Conservation (phyloP, 2,329 filamentous ascomycete species). For the Diaporthe batatas region DNA sequence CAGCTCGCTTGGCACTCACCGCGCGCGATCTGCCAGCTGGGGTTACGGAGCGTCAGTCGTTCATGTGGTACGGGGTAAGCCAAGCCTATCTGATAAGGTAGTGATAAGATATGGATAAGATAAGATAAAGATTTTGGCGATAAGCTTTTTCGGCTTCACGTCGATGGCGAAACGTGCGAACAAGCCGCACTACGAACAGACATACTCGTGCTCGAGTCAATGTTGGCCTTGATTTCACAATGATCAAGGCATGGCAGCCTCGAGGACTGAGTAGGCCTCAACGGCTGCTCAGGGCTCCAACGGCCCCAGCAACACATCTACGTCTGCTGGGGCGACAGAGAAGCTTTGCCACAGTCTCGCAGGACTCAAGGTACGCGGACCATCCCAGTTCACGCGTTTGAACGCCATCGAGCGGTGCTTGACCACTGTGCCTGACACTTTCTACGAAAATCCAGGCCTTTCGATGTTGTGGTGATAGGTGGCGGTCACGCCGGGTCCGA, state of each 20-base stretch:
- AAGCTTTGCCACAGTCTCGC: slow-evolving; percentile 50
- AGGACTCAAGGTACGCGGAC: slow-evolving; percentile 48
- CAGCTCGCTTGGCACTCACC: slow-evolving; percentile 20
- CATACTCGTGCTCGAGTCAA: not conserved
- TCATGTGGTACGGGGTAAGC: not conserved
- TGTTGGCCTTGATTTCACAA: slow-evolving; percentile 40
- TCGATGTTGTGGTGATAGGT: slow-evolving; percentile 95
- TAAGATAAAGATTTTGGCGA: slow-evolving; percentile 17
- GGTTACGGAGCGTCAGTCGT: not conserved
- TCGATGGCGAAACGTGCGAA: not conserved
- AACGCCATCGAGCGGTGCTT: not conserved
- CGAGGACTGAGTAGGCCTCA: slow-evolving; percentile 48
- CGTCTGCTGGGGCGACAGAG: slow-evolving; percentile 40
- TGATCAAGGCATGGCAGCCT: slow-evolving; percentile 51
- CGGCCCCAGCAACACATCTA: slow-evolving; percentile 34
- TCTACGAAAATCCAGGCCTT: slow-evolving; percentile 66
- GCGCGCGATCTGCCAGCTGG: not conserved
- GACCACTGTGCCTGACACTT: not conserved
- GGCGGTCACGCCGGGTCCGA: slow-evolving; percentile 96
- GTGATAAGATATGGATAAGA: no score
- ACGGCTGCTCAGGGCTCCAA: slow-evolving; percentile 39
- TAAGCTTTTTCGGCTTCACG: slow-evolving; percentile 22
- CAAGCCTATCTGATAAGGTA: not conserved
- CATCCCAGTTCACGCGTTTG: not conserved
- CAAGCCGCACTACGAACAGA: not conserved